Conservation (phyloP, 805 yeast genomes). For the Cyberlindnera nakhonratchasimensis region DNA sequence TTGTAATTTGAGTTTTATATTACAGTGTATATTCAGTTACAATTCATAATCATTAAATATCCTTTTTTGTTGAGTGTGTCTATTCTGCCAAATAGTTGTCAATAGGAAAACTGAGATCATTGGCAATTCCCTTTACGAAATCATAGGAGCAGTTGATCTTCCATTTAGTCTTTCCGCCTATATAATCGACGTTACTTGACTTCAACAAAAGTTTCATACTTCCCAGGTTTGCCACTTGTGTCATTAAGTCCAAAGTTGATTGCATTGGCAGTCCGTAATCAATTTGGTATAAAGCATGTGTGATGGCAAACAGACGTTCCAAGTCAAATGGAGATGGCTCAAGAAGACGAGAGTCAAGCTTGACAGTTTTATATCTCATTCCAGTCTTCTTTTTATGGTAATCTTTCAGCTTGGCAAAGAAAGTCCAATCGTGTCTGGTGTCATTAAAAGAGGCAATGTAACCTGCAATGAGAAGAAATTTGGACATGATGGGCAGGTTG, state of each 20-base stretch:
- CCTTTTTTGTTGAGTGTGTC: too few species aligned
- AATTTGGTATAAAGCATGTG: conserved; percentile 61
- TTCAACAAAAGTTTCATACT: conserved; percentile 31
- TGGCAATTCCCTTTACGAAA: conserved; percentile 55
- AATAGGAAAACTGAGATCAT: conserved; percentile 63
- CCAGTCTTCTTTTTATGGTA: conserved; percentile 36
- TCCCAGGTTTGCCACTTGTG: conserved; percentile 33
- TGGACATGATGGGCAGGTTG: conserved; percentile 58
- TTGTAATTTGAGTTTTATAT: too few species aligned
- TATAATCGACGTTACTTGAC: conserved; percentile 44
- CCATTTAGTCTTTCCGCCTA: conserved; percentile 74
- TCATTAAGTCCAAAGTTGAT: conserved; percentile 35
- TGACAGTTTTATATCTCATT: conserved; percentile 39
- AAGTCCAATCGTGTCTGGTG: conserved; percentile 61
- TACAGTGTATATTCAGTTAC: too few species aligned
- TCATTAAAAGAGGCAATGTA: conserved; percentile 79
- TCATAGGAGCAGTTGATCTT: conserved; percentile 72
- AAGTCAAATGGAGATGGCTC: conserved; percentile 73
- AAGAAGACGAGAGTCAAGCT: conserved; percentile 54
- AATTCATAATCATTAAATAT: too few species aligned
- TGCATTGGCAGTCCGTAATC: conserved; percentile 32
- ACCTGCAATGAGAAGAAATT: conserved; percentile 74
- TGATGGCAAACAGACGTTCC: conserved; percentile 77
- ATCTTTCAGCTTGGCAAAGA: conserved; percentile 62
- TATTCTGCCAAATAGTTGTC: conserved; percentile 51